phyloP scores from a whole-genome alignment of 2,329 filamentous ascomycete genomes.

The Aspergillus ustus region DNA sequence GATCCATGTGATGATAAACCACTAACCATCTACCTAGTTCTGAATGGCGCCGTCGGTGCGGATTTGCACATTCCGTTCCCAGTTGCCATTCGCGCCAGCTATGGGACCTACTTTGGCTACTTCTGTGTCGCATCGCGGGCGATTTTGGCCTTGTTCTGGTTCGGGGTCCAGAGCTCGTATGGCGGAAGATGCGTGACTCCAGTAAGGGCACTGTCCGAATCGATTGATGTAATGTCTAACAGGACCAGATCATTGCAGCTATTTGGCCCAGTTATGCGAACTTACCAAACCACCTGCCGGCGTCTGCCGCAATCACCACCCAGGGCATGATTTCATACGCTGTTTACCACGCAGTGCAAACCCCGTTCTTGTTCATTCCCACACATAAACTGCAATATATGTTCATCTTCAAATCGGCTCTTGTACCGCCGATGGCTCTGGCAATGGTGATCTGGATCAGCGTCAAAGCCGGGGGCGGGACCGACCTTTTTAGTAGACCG shows the following conservation, averaged over 20 bases:
- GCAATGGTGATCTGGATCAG: conserved; percentile 11
- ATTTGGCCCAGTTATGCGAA: conserved; percentile 8
- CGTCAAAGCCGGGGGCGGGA: not conserved
- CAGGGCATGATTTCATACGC: conserved; percentile 11
- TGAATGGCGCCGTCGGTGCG: conserved; percentile 4
- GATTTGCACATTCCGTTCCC: conserved; percentile 6
- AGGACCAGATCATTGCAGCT: not conserved
- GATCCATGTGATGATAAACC: not conserved
- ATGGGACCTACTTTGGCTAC: conserved; percentile 6
- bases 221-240: not conserved
- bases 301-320: conserved; percentile 6
- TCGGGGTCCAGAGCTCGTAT: conserved; percentile 10
- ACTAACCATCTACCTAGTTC: not conserved
- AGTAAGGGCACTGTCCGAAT: not conserved
- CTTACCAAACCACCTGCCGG: conserved; percentile 8
- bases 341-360: conserved; percentile 4
- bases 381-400: conserved; percentile 6
- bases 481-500: conserved; percentile 3
- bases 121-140: conserved; percentile 6
- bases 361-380: conserved; percentile 7
- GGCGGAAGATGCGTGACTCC: conserved; percentile 7
- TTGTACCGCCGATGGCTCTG: conserved; percentile 4
- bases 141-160: conserved; percentile 7
- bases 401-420: conserved; percentile 10
- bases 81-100: conserved; percentile 6